Conservation (phyloP, 2,329 filamentous ascomycete species). For the Penicillium brevicompactum region DNA sequence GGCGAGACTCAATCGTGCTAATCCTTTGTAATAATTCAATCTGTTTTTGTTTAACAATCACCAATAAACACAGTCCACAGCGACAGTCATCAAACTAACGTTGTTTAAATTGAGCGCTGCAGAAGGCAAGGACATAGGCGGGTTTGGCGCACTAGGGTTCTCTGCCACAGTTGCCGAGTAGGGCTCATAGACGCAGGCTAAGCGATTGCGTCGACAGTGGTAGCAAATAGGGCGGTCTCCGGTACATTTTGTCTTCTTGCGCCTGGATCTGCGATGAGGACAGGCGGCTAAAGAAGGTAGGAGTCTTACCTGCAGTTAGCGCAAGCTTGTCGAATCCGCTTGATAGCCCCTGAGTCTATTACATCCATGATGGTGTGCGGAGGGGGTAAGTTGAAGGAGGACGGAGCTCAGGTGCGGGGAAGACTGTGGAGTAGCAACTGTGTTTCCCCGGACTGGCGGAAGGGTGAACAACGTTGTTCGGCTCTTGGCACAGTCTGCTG, state of each 20-base stretch:
- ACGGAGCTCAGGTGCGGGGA: constrained; percentile 1
- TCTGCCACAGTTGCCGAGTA: constrained; percentile 21
- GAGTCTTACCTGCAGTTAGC: constrained; percentile 29
- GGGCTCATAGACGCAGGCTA: constrained; percentile 29
- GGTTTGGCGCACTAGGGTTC: background rate
- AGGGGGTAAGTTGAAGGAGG: background rate
- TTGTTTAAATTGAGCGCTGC: constrained; percentile 1
- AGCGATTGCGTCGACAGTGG: constrained; percentile 28
- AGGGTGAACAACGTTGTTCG: background rate
- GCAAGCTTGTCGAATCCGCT: constrained; percentile 34
- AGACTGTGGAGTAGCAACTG: background rate
- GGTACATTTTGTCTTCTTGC: constrained; percentile 30
- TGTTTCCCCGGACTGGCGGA: background rate
- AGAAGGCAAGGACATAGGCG: background rate
- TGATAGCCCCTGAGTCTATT: constrained; percentile 13
- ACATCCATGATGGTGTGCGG: constrained; percentile 8
- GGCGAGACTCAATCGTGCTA: constrained; percentile 24
- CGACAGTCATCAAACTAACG: background rate
- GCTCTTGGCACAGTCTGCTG: background rate
- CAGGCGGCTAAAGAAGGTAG: background rate
- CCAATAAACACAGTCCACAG: background rate
- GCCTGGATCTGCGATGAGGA: constrained; percentile 11
- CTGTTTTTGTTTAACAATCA: background rate
- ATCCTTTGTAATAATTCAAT: constrained; percentile 22
- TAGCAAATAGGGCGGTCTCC: constrained; percentile 28